phyloP scores from a whole-genome alignment of 2,329 filamentous ascomycete species.

The Zarea fungicola region DNA sequence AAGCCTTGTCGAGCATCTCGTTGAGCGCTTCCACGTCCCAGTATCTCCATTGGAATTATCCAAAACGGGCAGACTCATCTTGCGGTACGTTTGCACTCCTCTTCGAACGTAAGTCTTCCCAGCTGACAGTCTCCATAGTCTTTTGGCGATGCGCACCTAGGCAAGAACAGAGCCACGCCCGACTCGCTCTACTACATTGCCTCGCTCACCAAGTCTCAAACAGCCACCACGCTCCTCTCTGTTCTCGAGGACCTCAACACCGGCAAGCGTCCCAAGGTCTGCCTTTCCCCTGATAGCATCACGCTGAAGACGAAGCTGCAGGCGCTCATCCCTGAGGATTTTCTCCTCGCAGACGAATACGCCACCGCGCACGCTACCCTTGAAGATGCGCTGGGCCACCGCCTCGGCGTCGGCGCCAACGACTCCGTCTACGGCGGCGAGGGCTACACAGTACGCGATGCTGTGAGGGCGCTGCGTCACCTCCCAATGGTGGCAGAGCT shows the following conservation, averaged over 20 bases:
- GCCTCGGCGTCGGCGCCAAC: conserved; percentile 41
- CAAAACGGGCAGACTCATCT: conserved; percentile 36
- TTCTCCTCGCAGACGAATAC: conserved; percentile 35
- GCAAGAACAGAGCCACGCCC: conserved; percentile 34
- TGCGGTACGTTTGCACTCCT: conserved; percentile 23
- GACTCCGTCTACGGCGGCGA: conserved; percentile 26
- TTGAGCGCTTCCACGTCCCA: conserved; percentile 42
- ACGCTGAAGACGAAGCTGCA: conserved; percentile 33
- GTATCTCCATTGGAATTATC: conserved; percentile 41
- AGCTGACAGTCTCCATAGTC: conserved; percentile 6
- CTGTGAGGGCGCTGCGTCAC: conserved; percentile 34
- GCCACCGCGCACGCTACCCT: conserved; percentile 39
- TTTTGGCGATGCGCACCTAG: conserved; percentile 9
- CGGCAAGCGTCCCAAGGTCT: neutral
- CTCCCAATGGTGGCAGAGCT: conserved; percentile 35
- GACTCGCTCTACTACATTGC: conserved; percentile 46
- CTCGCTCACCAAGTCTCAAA: conserved; percentile 48
- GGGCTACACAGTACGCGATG: conserved; percentile 14
- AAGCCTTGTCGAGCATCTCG: conserved; percentile 18
- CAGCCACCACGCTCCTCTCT: conserved; percentile 41
- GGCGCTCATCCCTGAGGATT: conserved; percentile 28
- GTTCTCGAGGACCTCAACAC: conserved; percentile 35
- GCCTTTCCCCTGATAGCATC: conserved; percentile 20
- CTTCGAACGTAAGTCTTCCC: neutral
- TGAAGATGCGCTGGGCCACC: conserved; percentile 44